Base-by-base conservation (phyloP, 108 stramenopile genomes). In the Aureococcus anophagefferens region DNA sequence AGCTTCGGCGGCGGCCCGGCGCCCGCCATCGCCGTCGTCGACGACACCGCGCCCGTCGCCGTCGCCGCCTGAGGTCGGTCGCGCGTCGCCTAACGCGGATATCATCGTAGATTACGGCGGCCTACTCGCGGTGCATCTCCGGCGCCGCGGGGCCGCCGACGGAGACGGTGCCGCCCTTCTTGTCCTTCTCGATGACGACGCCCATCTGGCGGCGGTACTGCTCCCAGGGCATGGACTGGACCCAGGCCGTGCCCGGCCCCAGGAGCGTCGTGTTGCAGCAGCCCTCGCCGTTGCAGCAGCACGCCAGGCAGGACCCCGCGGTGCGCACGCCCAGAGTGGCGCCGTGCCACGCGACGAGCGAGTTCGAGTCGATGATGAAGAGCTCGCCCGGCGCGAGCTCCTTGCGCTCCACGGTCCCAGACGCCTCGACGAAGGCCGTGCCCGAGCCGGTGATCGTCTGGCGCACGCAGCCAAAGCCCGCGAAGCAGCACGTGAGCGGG, bases 231-330 rank as follows among this genome's bases (percentile, higher is more conserved):
- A 59, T 59, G 21, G 51, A 25, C 51, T 59, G 51, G 51, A 59
- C 25, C 51, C 51, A 59, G 21, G 51, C 51, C 21, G 51, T 59
- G 21, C 51, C 51, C 51, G 51, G 51, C 3, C 51, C 51, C 21
- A 11, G 4, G 21, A 59, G 51, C 51, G 51, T 59, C 51, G 51
- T 59, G 51, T 59, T 25, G 51, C 14, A 59, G 3, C 17, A 25
- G 51, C 51, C 51, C 51, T 59, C 51, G 51, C 51, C 51, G 51
- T 59, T 59, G 51, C 17, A 59, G 51, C 51, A 59, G 51, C 51
- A 59, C 7, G 51, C 51, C 7, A 25, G 25, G 21, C 51, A 59
- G 21, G 51, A 9, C 7, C 21, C 21, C 51, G 25, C 51, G 0
- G 25, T 59, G 0, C 25, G 51, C 21, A 25, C 51, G 21, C 51